A percentile compares a stretch with the other conserved stretches of the same genome.
Conservation (phyloP, 106 monocot genomes). For the Iris macrosiphon region DNA sequence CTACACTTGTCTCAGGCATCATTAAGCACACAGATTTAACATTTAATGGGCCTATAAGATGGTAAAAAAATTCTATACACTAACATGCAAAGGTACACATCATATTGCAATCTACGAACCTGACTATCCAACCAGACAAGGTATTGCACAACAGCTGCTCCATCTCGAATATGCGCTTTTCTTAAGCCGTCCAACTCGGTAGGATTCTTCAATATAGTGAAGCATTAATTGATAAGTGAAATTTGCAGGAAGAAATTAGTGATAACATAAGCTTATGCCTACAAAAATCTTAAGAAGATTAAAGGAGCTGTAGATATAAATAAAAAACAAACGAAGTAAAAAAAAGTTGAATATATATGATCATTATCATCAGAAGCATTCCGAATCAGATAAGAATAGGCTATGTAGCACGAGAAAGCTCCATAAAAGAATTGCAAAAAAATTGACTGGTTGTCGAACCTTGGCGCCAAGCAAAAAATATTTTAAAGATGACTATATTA, state of each 20-base stretch:
- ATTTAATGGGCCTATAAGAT: neutral
- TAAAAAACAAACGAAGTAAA: neutral
- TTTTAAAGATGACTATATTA: too few species aligned
- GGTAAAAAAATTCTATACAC: neutral
- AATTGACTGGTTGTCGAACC: too few species aligned
- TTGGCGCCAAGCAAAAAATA: too few species aligned
- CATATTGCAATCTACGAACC: neutral
- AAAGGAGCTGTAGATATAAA: neutral
- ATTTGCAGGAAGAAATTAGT: neutral
- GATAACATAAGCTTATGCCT: neutral
- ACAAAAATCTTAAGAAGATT: neutral
- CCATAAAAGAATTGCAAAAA: neutral
- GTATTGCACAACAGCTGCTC: slow-evolving; percentile 96
- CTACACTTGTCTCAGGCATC: neutral
- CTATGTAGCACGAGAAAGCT: neutral
- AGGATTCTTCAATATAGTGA: slow-evolving; percentile 56
- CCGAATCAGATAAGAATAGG: neutral
- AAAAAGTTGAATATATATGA: neutral
- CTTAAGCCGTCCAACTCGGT: slow-evolving; percentile 81
- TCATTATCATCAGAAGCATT: neutral
- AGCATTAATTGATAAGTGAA: neutral
- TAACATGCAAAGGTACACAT: neutral
- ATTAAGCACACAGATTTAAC: neutral
- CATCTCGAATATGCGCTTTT: slow-evolving; percentile 91
- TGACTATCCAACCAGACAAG: slow-evolving; percentile 83